Conservation (phyloP, 2,329 filamentous ascomycete genomes). For the Triangularia verruculosa region DNA sequence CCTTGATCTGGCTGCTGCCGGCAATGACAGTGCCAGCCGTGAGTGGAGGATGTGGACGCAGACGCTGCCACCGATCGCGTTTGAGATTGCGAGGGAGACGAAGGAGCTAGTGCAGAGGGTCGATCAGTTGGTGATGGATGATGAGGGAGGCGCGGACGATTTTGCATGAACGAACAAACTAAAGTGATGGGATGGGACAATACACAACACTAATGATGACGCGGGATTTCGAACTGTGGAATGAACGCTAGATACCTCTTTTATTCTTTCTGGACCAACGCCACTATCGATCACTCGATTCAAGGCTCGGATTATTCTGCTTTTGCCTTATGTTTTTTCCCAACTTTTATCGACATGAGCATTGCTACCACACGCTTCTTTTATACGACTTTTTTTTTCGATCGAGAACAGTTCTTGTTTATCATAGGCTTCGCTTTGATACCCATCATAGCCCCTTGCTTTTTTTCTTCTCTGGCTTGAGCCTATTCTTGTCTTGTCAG, state of each 20-base stretch:
- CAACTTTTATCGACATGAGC: not conserved
- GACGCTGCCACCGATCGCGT: conserved; percentile 77
- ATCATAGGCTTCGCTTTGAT: conserved; percentile 25
- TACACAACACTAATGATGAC: conserved; percentile 1
- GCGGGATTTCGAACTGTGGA: not conserved
- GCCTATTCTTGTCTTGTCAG: not conserved
- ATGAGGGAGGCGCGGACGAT: conserved; percentile 40
- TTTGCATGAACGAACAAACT: conserved; percentile 49
- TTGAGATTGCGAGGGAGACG: conserved; percentile 77
- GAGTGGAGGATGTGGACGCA: conserved; percentile 65
- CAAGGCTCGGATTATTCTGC: not conserved
- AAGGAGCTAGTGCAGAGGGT: conserved; percentile 64
- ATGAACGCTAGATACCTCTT: not conserved
- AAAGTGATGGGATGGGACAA: not conserved
- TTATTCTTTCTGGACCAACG: not conserved
- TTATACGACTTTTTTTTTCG: not conserved
- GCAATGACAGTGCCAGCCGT: conserved; percentile 49
- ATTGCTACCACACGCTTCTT: conserved; percentile 3
- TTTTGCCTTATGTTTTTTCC: conserved; percentile 8
- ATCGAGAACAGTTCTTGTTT: conserved; percentile 7
- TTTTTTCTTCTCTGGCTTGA: conserved; percentile 5
- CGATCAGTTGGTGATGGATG: conserved; percentile 37
- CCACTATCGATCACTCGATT: not conserved
- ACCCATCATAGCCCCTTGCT: conserved; percentile 27
- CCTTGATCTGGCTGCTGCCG: conserved; percentile 53